A percentile compares a stretch with the other conserved stretches of the same genome.
Conservation (phyloP, 2,329 filamentous ascomycete species). For the Pseudogymnoascus sp. region DNA sequence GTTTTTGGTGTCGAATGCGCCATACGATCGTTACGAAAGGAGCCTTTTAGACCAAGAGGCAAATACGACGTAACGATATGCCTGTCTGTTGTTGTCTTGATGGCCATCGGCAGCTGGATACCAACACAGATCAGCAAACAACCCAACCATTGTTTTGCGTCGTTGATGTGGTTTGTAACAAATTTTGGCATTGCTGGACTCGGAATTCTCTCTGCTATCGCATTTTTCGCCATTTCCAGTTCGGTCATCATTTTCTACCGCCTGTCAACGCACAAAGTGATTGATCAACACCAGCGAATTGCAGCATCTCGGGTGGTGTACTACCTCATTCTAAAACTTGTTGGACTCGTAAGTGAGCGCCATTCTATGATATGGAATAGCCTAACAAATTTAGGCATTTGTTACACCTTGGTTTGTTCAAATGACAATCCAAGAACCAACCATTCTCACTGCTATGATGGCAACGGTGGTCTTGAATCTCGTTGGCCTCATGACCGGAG, state of each 20-base stretch:
- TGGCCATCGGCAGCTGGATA: slow-evolving; percentile 50
- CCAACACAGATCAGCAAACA: slow-evolving; percentile 50
- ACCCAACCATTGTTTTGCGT: slow-evolving; percentile 57
- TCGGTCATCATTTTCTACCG: slow-evolving; percentile 49
- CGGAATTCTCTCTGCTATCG: slow-evolving; percentile 44
- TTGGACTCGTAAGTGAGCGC: slow-evolving; percentile 47
- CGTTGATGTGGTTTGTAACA: slow-evolving; percentile 60
- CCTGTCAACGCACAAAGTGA: slow-evolving; percentile 45
- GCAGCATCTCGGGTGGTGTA: slow-evolving; percentile 64
- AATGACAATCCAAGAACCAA: slow-evolving; percentile 41
- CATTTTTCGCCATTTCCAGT: slow-evolving; percentile 43
- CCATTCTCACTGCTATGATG: slow-evolving; percentile 51
- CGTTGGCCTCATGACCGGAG: slow-evolving; percentile 57
- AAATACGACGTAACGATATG: slow-evolving; percentile 56
- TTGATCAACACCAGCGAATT: slow-evolving; percentile 53
- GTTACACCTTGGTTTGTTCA: slow-evolving; percentile 59
- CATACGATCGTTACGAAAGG: slow-evolving; percentile 45
- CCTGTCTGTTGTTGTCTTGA: slow-evolving; percentile 41
- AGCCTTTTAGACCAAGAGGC: slow-evolving; percentile 50
- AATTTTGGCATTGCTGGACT: slow-evolving; percentile 54
- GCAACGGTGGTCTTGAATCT: slow-evolving; percentile 60
- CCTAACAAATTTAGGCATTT: slow-evolving; percentile 40
- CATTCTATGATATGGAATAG: background rate
- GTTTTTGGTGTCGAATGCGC: slow-evolving; percentile 58
- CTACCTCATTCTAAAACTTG: slow-evolving; percentile 48